Percentiles rank a stretch among this genome's conserved stretches.
These are phyloP conservation scores for Aegilops longissima DNA, from an alignment of 176 grass and related monocot genomes.

Conservation along the genomic window DNA sequence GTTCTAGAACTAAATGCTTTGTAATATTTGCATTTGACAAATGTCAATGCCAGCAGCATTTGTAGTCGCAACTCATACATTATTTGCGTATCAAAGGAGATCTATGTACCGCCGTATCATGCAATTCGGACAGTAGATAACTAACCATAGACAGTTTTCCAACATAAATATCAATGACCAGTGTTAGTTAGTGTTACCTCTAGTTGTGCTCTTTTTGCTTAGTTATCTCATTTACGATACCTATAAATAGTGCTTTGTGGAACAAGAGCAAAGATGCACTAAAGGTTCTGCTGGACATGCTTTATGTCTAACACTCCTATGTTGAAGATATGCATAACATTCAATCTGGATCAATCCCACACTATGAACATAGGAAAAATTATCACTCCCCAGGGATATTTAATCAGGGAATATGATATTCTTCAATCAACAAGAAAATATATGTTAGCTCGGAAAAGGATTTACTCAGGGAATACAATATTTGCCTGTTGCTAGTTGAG, in stretches of 20 bases:
- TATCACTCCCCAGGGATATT: too few relatives aligned
- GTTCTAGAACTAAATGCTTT: neutral
- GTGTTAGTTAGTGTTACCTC: neutral
- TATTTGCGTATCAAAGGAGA: neutral
- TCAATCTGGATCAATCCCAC: too few relatives aligned
- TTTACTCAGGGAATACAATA: too few relatives aligned
- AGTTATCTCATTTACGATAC: neutral
- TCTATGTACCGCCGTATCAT: neutral
- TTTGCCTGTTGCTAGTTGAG: too few relatives aligned
- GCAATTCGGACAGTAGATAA: neutral
- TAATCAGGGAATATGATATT: too few relatives aligned
- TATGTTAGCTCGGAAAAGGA: too few relatives aligned
- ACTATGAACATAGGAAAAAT: too few relatives aligned
- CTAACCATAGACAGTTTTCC: neutral
- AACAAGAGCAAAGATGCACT: neutral
- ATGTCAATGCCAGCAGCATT: neutral
- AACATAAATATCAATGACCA: neutral
- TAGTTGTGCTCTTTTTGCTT: too few relatives aligned
- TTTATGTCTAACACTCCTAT: too few relatives aligned
- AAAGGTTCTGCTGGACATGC: neutral
- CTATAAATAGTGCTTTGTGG: neutral
- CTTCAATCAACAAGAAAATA: too few relatives aligned
- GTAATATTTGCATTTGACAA: neutral
- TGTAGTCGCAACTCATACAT: neutral
- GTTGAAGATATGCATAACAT: too few relatives aligned